Base-by-base conservation (phyloP, 192 early-diverging fungal species). In the Backusella morwellensis region DNA sequence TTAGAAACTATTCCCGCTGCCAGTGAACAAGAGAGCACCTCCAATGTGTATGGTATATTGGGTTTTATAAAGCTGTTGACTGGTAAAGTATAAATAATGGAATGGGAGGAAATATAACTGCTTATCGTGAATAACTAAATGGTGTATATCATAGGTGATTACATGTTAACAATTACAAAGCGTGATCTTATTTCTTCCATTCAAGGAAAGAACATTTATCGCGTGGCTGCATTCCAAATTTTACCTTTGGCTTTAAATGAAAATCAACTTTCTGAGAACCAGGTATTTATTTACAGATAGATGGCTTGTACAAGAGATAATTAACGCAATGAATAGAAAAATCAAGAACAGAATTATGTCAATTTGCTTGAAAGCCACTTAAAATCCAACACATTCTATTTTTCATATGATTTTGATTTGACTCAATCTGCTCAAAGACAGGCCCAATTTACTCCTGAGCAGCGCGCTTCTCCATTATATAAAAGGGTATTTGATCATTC, bases 351-450 rank as follows among this genome's bases (percentile, higher is more conserved):
- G 14, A 70, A 44, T 19, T 89, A 85, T 80, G 70, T 89, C 7
- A 75, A 84, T 7, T 71, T 90, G n/a, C 63, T 89, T 6, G 84
- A 87, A 38, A 70, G 68, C 19, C 88, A 86, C 52, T 82, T 90
- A 11, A 84, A 82, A 74, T 81, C 80, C 44, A 83, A 77, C 70
- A 66, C 73, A 26, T 85, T 86, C 68, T 97, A 94, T 76, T 97
- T 95, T 81, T 98, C 97, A 63, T 94, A 94, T 75, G 87, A 88
- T 29, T 93, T 88, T 77, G 95, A 99, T 74, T 70, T 99, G 52
- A 98, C 98, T 6, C 90, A 93, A 72, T 88, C 92, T 32, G 75
- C 95, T 36, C 94, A 98, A 82, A 88, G 94, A 56, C 92, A 93
- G 80, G 75, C 85, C 12, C 85, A 86, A 32, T 77, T 89, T 26